phyloP scores from a whole-genome alignment of 441 rosid species.

The Euphorbia schlechtendalii region DNA sequence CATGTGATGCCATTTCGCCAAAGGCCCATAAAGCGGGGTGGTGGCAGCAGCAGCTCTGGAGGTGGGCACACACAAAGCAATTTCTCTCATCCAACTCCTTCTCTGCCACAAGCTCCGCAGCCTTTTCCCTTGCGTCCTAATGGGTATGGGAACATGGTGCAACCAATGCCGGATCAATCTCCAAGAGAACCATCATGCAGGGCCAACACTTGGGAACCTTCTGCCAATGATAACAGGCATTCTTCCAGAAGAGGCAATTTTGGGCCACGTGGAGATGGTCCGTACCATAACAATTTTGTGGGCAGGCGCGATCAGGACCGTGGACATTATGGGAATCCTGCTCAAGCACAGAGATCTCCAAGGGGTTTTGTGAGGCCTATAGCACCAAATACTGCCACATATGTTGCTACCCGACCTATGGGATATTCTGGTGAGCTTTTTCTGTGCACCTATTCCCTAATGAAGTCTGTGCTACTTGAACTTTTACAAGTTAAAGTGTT shows the following conservation, averaged over 20 bases:
- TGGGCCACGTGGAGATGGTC: conserved; percentile 49
- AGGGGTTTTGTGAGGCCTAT: conserved; percentile 54
- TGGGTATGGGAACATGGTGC: conserved; percentile 27
- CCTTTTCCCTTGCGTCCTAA: conserved; percentile 31
- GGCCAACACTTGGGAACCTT: conserved; percentile 40
- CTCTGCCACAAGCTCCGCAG: conserved; percentile 32
- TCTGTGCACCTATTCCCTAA: background rate
- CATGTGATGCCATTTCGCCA: conserved; percentile 28
- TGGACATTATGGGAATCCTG: conserved; percentile 53
- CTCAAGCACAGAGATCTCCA: conserved; percentile 58
- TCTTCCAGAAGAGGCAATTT: conserved; percentile 41
- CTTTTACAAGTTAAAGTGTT: no score
- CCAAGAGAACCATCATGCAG: conserved; percentile 34
- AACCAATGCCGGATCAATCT: conserved; percentile 28
- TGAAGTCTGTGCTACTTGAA: background rate
- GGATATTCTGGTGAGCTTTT: conserved; percentile 49
- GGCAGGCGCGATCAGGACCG: conserved; percentile 58
- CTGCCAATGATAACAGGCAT: conserved; percentile 29
- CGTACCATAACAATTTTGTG: conserved; percentile 33
- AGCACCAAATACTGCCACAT: conserved; percentile 45
- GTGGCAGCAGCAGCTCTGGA: conserved; percentile 18
- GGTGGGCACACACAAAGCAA: conserved; percentile 26
- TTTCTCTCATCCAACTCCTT: conserved; percentile 23
- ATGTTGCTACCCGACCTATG: conserved; percentile 45
- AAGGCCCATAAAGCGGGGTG: conserved; percentile 34